Base-by-base conservation (phyloP, 1,139 yeast species). In the Yamadazyma sp. region DNA sequence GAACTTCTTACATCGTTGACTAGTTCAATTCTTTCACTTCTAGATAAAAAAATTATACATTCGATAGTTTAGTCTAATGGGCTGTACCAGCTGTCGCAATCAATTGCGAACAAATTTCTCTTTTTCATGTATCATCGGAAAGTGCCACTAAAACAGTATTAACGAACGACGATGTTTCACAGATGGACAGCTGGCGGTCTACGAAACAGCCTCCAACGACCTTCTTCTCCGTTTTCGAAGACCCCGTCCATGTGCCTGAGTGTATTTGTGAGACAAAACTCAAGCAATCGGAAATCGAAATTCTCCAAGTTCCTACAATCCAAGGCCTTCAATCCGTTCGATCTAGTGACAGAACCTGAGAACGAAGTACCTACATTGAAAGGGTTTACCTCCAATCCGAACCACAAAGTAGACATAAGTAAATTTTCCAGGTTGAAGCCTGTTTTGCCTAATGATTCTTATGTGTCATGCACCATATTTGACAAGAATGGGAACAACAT, bases 401-500 rank as follows among this genome's bases (percentile, higher is more conserved):
- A 44, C 26, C 49, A 44, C 16, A 41, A 37, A 27, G 39, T 47
- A 2, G 48, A 47, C 27, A 37, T 45, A 16, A 39, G 34, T 14
- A 47, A 56, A 35, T 53, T 61, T 31, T 62, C 59, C 38, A 56
- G 67, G 18, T 54, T 80, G 37, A 73, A 77, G 46, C 84, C 87
- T 1, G 72, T 77, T 5, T 73, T 78, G 2, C 85, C 87, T 0
- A 80, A 69, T 53, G 78, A 80, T 48, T 61, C 75, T 6, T 75
- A 57, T 49, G 82, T 81, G 3, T 77, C 82, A 25, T 83, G 89
- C 49, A 83, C 91, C 0, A 79, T 86, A 0, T 84, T 92, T 54
- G 94, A 91, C 56, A 53, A 62, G 7, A 64, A 73, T 12, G 98
- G 98, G 1, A 75, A 79, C 41, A 85, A 87, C 34, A 69, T 78